These are phyloP conservation scores for Citrullus colocynthis DNA, from an alignment of 306 rosid genomes.

Conservation along the genomic window DNA sequence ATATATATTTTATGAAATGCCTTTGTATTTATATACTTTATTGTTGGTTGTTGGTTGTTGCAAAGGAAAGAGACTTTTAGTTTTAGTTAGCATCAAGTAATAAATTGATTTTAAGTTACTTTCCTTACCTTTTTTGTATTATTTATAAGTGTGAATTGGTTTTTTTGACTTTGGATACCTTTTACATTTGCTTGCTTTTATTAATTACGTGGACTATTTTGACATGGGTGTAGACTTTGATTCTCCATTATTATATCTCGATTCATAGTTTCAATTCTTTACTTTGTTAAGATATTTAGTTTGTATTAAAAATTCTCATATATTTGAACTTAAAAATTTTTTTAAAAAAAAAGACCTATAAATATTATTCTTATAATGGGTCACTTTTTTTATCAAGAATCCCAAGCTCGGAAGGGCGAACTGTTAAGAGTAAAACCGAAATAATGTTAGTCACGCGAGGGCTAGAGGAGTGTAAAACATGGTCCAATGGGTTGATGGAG, in stretches of 20 bases:
- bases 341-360: too few relatives aligned
- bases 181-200: background rate
- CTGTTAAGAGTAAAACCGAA: too few relatives aligned
- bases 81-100: background rate
- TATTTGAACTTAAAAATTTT: too few relatives aligned
- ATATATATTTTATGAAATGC: background rate
- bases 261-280: too few relatives aligned
- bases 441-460: too few relatives aligned
- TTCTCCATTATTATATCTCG: background rate
- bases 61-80: background rate
- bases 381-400: too few relatives aligned
- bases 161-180: background rate
- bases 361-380: too few relatives aligned
- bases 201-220: background rate
- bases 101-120: background rate
- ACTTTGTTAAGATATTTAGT: too few relatives aligned
- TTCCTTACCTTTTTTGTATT: background rate
- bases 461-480: too few relatives aligned
- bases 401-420: too few relatives aligned
- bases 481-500: too few relatives aligned
- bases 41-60: background rate
- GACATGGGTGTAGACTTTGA: background rate
- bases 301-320: too few relatives aligned
- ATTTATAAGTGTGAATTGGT: background rate
- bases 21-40: background rate